Conservation (phyloP, 306 rosid genomes). For the Quercus aquifolioides region DNA sequence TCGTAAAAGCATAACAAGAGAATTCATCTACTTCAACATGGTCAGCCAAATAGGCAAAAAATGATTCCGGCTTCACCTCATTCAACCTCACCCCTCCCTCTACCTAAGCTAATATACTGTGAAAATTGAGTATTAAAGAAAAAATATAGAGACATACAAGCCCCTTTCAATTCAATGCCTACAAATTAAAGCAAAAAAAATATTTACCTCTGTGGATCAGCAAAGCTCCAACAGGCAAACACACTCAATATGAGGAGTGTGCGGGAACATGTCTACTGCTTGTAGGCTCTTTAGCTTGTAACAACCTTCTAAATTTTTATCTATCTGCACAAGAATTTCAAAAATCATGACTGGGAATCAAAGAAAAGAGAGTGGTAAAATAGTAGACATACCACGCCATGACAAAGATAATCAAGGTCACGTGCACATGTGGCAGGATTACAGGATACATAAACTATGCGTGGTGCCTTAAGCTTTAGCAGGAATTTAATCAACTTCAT, state of each 20-base stretch:
- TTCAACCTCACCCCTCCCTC: neutral
- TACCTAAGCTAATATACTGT: neutral
- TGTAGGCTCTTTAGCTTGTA: constrained; percentile 75
- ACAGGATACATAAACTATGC: constrained; percentile 88
- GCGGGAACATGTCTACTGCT: constrained; percentile 99
- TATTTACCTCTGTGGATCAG: constrained; percentile 23
- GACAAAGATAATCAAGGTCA: constrained; percentile 92
- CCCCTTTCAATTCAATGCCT: neutral
- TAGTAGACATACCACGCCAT: constrained; percentile 68
- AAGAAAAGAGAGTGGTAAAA: constrained; percentile 2
- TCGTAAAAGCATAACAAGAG: too few relatives aligned
- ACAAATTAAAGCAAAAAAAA: neutral
- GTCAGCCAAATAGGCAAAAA: neutral
- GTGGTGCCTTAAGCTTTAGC: constrained; percentile 70
- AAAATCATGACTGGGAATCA: constrained; percentile 21
- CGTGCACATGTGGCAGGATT: constrained; percentile 98
- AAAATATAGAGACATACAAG: neutral
- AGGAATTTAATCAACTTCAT: constrained; percentile 89
- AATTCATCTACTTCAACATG: too few relatives aligned
- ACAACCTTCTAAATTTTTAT: constrained; percentile 72
- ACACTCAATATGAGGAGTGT: constrained; percentile 96
- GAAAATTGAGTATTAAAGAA: neutral
- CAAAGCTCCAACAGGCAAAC: constrained; percentile 81
- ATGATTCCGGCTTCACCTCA: neutral
- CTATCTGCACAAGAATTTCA: constrained; percentile 49